These are phyloP conservation scores for Ambrosia artemisiifolia DNA, from an alignment of 129 eudicot species.

Conservation along the genomic window DNA sequence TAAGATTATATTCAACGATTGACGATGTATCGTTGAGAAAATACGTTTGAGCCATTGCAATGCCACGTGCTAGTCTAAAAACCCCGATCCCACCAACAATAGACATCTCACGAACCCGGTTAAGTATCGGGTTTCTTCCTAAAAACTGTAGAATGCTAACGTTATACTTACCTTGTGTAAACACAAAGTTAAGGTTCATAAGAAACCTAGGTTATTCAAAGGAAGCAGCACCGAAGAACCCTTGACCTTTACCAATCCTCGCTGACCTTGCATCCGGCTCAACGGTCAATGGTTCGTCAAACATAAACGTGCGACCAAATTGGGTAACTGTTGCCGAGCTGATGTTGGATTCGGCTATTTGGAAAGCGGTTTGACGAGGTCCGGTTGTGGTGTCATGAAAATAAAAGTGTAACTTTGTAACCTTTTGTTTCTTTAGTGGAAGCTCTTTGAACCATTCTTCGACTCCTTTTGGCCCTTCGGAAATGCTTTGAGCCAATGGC, in stretches of 20 bases:
- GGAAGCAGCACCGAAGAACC: constrained; percentile 37
- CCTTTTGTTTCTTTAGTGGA: constrained; percentile 29
- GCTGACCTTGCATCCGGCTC: constrained; percentile 40
- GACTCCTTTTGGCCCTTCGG: constrained; percentile 34
- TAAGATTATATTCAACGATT: constrained; percentile 33
- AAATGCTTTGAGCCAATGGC: constrained; percentile 22
- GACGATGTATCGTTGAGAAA: constrained; percentile 28
- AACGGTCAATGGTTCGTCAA: constrained; percentile 45
- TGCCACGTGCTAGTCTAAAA: constrained; percentile 52
- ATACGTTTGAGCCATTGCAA: constrained; percentile 31
- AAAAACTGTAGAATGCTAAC: constrained; percentile 50
- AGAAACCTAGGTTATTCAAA: constrained; percentile 24
- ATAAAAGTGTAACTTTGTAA: constrained; percentile 45
- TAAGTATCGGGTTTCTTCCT: constrained; percentile 35
- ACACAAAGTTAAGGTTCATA: constrained; percentile 48
- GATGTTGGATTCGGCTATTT: constrained; percentile 33
- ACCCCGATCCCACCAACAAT: constrained; percentile 48
- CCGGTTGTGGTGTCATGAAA: constrained; percentile 40
- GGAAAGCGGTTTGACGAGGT: constrained; percentile 31
- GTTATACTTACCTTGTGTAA: constrained; percentile 42
- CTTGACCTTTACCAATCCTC: constrained; percentile 52
- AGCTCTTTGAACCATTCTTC: constrained; percentile 40
- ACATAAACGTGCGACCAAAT: constrained; percentile 36
- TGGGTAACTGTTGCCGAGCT: constrained; percentile 25
- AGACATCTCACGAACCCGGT: constrained; percentile 44